Evolutionary conservation across 371 early-diverging fungal species (phyloP).

Genomic region (Circinella minor): DNA sequence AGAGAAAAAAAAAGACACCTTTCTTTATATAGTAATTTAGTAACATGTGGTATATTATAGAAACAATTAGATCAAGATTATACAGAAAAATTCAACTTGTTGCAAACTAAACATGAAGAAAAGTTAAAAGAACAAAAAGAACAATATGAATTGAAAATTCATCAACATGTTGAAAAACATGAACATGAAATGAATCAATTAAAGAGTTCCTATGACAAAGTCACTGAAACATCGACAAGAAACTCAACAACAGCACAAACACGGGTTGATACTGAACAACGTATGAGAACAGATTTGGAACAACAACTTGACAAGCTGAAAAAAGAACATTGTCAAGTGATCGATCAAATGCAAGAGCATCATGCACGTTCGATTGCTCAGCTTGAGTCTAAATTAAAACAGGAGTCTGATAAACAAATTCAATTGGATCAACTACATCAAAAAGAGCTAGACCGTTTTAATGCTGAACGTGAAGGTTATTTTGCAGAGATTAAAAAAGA

Average conservation of each 20-base stretch:
- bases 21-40: neutral
- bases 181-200: conserved; percentile 1
- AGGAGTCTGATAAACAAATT: conserved; percentile 25
- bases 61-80: conserved; percentile 10
- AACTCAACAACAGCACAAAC: neutral
- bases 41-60: conserved; percentile 10
- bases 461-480: conserved; percentile 31
- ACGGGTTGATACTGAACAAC: conserved; percentile 20
- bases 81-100: neutral
- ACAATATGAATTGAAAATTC: conserved; percentile 17
- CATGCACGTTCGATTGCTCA: conserved; percentile 29
- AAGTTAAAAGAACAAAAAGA: conserved; percentile 22
- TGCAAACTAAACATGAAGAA: conserved; percentile 15
- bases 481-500: conserved; percentile 33
- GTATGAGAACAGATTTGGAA: neutral
- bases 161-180: conserved; percentile 19
- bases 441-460: neutral
- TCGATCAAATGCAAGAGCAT: conserved; percentile 38
- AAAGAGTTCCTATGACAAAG: conserved; percentile 3
- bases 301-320: conserved; percentile 31
- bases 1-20: no score
- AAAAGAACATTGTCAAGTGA: conserved; percentile 32
- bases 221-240: neutral
- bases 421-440: conserved; percentile 24
- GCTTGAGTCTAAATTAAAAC: conserved; percentile 29